phyloP scores from a whole-genome alignment of 2,329 filamentous ascomycete species.

The Exophiala aquamarina region DNA sequence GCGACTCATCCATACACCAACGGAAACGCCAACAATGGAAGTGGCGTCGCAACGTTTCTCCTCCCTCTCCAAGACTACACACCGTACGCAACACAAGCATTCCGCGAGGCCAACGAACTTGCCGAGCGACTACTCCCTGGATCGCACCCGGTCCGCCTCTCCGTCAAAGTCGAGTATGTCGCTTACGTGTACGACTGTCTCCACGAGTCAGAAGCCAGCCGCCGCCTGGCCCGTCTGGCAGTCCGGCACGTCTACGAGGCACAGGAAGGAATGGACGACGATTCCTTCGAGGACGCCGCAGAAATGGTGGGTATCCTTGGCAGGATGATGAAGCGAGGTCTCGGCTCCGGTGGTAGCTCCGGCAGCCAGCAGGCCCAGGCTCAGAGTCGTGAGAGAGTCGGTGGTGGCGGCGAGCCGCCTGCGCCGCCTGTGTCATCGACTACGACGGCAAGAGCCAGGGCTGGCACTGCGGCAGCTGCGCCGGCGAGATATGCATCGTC shows the following conservation, averaged over 20 bases:
- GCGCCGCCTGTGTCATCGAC: too few species aligned
- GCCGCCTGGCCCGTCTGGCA: slow-evolving; percentile 74
- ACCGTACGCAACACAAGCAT: slow-evolving; percentile 76
- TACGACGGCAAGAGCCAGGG: too few species aligned
- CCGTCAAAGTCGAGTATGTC: slow-evolving; percentile 86
- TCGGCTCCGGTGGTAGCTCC: slow-evolving; percentile 34
- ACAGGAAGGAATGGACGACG: slow-evolving; percentile 88
- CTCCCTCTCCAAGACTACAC: slow-evolving; percentile 75
- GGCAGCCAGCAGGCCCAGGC: slow-evolving; percentile 18
- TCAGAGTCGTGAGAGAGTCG: too few species aligned
- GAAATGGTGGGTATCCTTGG: slow-evolving; percentile 83
- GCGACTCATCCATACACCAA: slow-evolving; percentile 17
- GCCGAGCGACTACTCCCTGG: slow-evolving; percentile 78
- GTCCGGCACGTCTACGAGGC: slow-evolving; percentile 91
- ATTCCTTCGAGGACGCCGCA: slow-evolving; percentile 90
- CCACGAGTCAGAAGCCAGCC: slow-evolving; percentile 74
- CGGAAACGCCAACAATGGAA: slow-evolving; percentile 13
- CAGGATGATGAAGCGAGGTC: slow-evolving; percentile 80
- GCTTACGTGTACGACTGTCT: slow-evolving; percentile 93
- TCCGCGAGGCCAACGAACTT: slow-evolving; percentile 72
- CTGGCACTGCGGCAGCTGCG: too few species aligned
- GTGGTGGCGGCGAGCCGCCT: too few species aligned
- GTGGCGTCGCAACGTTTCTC: slow-evolving; percentile 68
- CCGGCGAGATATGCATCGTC: too few species aligned
- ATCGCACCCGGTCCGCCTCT: slow-evolving; percentile 84